These are phyloP conservation scores for Termitomyces sp. DNA, from an alignment of 768 basidiomycete species.

Conservation along the genomic window DNA sequence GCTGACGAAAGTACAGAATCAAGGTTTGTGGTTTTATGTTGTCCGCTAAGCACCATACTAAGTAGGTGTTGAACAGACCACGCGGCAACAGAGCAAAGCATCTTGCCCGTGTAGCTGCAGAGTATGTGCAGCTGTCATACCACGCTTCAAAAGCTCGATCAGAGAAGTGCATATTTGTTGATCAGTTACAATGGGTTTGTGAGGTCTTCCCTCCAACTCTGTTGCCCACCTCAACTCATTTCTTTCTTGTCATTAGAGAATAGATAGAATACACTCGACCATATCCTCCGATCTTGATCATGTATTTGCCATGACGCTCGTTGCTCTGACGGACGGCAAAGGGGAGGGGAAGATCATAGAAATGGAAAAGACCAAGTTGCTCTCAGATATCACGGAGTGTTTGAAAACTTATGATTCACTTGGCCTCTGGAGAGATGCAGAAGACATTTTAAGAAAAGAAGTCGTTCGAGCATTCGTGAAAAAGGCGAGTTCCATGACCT, in stretches of 20 bases:
- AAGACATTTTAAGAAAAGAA: slow-evolving; percentile 73
- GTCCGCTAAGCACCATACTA: background rate
- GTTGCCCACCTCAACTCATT: slow-evolving; percentile 1
- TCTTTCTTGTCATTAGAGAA: slow-evolving; percentile 40
- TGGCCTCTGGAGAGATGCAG: slow-evolving; percentile 81
- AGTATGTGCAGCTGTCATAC: slow-evolving; percentile 91
- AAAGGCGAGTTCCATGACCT: slow-evolving; percentile 43
- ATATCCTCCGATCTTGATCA: slow-evolving; percentile 84
- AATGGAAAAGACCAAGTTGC: slow-evolving; percentile 55
- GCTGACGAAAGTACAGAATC: slow-evolving; percentile 35
- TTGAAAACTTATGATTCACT: slow-evolving; percentile 75
- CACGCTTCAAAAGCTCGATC: slow-evolving; percentile 75
- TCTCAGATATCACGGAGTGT: slow-evolving; percentile 71
- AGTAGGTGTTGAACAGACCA: slow-evolving; percentile 29
- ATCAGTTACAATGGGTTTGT: slow-evolving; percentile 82
- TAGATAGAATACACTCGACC: slow-evolving; percentile 79
- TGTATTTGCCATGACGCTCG: slow-evolving; percentile 62
- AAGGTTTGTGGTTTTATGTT: background rate
- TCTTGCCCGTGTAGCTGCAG: slow-evolving; percentile 76
- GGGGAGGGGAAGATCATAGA: slow-evolving; percentile 48
- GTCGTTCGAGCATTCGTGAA: slow-evolving; percentile 72
- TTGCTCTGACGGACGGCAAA: slow-evolving; percentile 42
- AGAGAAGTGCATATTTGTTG: slow-evolving; percentile 75
- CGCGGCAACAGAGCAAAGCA: slow-evolving; percentile 72
- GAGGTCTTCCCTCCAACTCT: slow-evolving; percentile 11